Evolutionary conservation across 208 protist species (phyloP), one percentile per base, ranked within the genome.

Genomic region (Naegleria fowleri): DNA sequence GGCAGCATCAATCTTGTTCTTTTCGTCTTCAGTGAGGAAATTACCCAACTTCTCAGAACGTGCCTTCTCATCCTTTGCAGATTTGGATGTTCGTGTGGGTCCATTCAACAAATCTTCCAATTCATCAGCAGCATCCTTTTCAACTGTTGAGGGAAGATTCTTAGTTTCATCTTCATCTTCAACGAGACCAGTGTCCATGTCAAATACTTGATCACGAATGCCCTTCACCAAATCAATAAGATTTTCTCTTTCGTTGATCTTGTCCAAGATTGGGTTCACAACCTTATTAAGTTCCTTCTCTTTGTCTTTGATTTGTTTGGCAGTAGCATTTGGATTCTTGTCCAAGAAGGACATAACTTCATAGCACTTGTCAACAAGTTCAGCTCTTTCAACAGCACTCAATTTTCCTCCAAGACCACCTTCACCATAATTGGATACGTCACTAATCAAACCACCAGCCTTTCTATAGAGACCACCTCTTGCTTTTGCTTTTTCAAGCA

Each of bases 261-360:
- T 48, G 33, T 41, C 36, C 25, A 99, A 97, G 94, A 99, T 99
- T 86, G 98, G 98, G 92, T 96, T 97, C 90, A 96, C 96, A 52
- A 98, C 92, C 83, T 91, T 94, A 94, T 99, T 97, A 76, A 99
- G 93, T 91, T 97, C 95, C 94, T 99, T 97, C 59, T 95, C 95
- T n/a, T 96, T 93, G 55, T 93, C 93, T 59, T 99, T 96, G 94
- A 96, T 98, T 92, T 99, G 97, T 90, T 98, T 97, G 92, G 97
- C 97, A 48, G 97, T 95, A 5, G 97, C 97, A 67, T 95, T 96
- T 94, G 91, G 94, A 95, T 41, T 96, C 90, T 39, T 52, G 11
- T 98, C 95, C 48, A 98, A 92, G 93, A 94, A 97, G 16, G 92
- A 91, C 92, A 97, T 93, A 41, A 94, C 67, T 19, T 89, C 86